phyloP scores from a whole-genome alignment of 2,329 filamentous ascomycete species.

The Fusarium sp. region DNA sequence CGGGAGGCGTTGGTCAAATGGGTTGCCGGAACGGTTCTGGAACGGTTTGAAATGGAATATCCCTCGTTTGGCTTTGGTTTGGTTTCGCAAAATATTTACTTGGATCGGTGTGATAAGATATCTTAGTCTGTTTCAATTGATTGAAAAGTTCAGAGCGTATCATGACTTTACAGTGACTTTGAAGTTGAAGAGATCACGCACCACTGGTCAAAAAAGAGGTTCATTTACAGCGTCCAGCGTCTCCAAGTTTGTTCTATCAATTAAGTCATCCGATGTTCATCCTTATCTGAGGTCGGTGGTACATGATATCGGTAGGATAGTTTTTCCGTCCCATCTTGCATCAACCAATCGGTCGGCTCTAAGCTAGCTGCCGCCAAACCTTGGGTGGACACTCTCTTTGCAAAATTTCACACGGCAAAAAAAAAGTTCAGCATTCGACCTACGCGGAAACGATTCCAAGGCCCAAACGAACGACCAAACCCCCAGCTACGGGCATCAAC shows the following conservation, averaged over 20 bases:
- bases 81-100: neutral
- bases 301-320: constrained; percentile 8
- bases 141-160: neutral
- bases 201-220: neutral
- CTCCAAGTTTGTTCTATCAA: neutral
- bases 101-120: neutral
- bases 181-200: neutral
- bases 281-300: neutral
- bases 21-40: neutral
- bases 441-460: constrained; percentile 23
- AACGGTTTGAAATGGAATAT: constrained; percentile 15
- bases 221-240: neutral
- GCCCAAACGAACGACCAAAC: constrained; percentile 10
- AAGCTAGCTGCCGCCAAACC: constrained; percentile 36
- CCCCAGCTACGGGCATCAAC: constrained; percentile 3
- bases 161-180: neutral
- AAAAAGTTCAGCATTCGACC: constrained; percentile 35
- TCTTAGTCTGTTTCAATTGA: constrained; percentile 15
- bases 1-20: constrained; percentile 36
- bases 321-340: constrained; percentile 26
- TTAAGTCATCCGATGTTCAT: neutral
- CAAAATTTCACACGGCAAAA: constrained; percentile 45
- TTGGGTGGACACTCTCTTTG: constrained; percentile 33
- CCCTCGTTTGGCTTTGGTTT: constrained; percentile 32
- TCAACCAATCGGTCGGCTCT: constrained; percentile 33